Conservation (phyloP, 176 grass and related monocot species). For the Triticum aestivum region DNA sequence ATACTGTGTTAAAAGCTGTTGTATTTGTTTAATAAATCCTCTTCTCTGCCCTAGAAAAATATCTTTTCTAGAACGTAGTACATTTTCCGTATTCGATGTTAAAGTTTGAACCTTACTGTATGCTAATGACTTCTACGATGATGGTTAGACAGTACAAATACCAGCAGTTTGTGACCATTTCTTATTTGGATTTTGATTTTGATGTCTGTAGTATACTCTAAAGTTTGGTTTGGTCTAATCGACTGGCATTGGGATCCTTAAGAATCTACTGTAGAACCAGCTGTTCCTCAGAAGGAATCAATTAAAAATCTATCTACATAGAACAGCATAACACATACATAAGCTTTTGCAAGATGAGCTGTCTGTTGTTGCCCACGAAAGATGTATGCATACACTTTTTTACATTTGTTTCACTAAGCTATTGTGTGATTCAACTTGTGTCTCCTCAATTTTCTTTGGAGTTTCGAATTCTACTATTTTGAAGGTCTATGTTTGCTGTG, state of each 20-base stretch:
- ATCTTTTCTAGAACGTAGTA: not conserved
- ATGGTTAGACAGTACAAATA: not conserved
- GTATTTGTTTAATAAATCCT: not conserved
- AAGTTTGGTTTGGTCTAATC: not conserved
- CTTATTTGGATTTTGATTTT: slow-evolving; percentile 4
- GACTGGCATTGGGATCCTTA: not conserved
- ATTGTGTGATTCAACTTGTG: not conserved
- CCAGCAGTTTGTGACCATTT: not conserved
- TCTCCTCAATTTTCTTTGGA: not conserved
- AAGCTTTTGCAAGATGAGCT: not conserved
- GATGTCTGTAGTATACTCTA: not conserved
- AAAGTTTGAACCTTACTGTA: slow-evolving; percentile 12
- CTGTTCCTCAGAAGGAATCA: not conserved
- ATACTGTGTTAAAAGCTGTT: not conserved
- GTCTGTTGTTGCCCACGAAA: not conserved
- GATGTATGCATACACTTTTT: not conserved
- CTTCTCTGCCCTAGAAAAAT: not conserved
- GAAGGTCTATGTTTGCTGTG: not conserved
- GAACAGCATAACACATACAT: not conserved
- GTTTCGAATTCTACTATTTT: not conserved
- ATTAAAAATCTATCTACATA: not conserved
- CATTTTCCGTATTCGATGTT: not conserved
- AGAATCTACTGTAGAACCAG: not conserved
- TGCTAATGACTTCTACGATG: not conserved
- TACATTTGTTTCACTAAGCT: not conserved